Evolutionary conservation across 129 eudicot species (phyloP).

Genomic region (Flaveria sonorensis): DNA sequence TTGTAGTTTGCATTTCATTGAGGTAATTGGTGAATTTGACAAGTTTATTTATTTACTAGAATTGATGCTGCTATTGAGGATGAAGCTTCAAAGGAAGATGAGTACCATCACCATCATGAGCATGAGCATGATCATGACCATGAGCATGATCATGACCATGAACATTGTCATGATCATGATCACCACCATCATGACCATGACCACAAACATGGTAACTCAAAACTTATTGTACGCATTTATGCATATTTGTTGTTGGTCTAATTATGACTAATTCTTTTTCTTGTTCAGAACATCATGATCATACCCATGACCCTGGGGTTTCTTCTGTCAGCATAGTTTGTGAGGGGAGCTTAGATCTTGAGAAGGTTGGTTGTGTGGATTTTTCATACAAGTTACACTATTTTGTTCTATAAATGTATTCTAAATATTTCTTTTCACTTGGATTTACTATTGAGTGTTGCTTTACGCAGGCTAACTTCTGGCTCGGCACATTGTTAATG

Average conservation of each 20-base stretch:
- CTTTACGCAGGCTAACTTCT: conserved; percentile 77
- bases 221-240: not conserved
- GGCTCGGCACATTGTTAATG: conserved; percentile 83
- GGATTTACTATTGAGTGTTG: not conserved
- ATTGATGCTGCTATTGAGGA: conserved; percentile 82
- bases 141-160: conserved; percentile 46
- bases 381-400: conserved; percentile 13
- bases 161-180: conserved; percentile 41
- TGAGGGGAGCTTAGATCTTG: conserved; percentile 88
- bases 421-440: not conserved
- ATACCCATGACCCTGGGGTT: conserved; percentile 94
- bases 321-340: conserved; percentile 90
- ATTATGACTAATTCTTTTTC: not conserved
- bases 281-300: conserved; percentile 91
- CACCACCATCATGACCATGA: conserved; percentile 60
- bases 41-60: conserved; percentile 42
- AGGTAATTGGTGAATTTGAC: conserved; percentile 15
- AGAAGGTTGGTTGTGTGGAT: conserved; percentile 56
- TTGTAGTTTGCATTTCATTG: conserved; percentile 9
- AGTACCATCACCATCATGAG: conserved; percentile 52
- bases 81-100: conserved; percentile 78
- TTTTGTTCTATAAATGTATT: not conserved
- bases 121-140: conserved; percentile 63
- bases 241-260: not conserved
- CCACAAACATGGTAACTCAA: conserved; percentile 69